These are phyloP conservation scores for Colletotrichum zoysiae DNA, from an alignment of 2,329 filamentous ascomycete genomes.

Conservation along the genomic window DNA sequence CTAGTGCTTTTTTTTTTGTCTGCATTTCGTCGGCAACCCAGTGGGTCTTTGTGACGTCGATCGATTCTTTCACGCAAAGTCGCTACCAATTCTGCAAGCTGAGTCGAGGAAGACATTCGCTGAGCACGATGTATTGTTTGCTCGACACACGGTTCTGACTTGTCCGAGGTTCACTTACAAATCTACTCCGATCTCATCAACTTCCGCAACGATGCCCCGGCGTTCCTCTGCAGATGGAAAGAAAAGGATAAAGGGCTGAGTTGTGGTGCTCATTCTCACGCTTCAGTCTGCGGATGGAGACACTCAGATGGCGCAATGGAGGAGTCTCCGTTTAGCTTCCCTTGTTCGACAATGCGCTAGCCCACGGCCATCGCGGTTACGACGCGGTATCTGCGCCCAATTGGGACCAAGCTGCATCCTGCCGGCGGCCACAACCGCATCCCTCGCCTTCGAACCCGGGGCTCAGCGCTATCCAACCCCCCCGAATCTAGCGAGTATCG, in stretches of 20 bases:
- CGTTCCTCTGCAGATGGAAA: not conserved
- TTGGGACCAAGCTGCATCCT: constrained; percentile 6
- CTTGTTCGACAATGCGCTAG: constrained; percentile 15
- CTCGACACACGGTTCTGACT: not conserved
- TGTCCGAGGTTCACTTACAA: not conserved
- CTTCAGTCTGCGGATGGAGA: constrained; percentile 5
- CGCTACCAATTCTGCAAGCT: constrained; percentile 17
- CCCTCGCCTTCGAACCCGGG: constrained; percentile 15
- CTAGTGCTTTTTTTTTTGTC: constrained; percentile 25
- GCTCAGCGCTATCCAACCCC: not conserved
- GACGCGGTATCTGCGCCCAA: constrained; percentile 4
- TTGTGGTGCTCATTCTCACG: not conserved
- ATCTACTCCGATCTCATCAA: not conserved
- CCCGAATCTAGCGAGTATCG: not conserved
- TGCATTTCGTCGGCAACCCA: constrained; percentile 14
- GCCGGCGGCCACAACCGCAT: constrained; percentile 33
- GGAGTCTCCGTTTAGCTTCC: constrained; percentile 14
- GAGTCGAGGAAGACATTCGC: not conserved
- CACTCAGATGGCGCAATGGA: constrained; percentile 22
- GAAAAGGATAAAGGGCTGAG: not conserved
- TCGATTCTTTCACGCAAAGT: constrained; percentile 35
- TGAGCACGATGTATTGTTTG: not conserved
- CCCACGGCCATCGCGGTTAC: constrained; percentile 1
- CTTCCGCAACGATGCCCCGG: too few relatives aligned
- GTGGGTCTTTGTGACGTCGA: constrained; percentile 40